Conservation (phyloP, 2,329 filamentous ascomycete species). For the Rutstroemia sp. region DNA sequence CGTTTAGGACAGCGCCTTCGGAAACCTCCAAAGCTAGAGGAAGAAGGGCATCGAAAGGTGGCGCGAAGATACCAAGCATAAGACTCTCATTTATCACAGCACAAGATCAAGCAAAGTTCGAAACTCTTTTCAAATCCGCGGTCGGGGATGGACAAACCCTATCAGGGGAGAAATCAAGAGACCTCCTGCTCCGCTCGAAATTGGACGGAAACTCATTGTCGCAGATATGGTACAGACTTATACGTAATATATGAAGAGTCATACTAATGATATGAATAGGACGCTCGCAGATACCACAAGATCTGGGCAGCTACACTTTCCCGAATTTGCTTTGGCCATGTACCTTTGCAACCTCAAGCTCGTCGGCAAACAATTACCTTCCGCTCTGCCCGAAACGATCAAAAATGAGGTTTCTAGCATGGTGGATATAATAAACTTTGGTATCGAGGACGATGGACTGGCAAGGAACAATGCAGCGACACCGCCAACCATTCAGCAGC, state of each 20-base stretch:
- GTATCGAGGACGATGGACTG: conserved; percentile 65
- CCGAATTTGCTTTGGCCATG: conserved; percentile 96
- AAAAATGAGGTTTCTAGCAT: conserved; percentile 98
- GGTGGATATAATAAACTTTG: conserved; percentile 99
- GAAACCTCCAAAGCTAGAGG: conserved; percentile 36
- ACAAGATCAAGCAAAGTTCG: conserved; percentile 91
- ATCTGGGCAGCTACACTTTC: conserved; percentile 91
- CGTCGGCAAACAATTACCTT: conserved; percentile 75
- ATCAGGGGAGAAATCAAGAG: conserved; percentile 86
- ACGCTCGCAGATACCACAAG: conserved; percentile 92
- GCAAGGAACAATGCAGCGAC: conserved; percentile 52
- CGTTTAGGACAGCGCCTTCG: conserved; percentile 47
- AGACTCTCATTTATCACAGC: conserved; percentile 93
- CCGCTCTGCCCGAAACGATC: conserved; percentile 70
- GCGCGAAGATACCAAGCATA: conserved; percentile 84
- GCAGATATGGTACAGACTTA: conserved; percentile 71
- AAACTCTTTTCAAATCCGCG: conserved; percentile 94
- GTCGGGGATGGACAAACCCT: conserved; percentile 78
- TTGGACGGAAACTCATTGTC: conserved; percentile 81
- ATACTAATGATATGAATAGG: conserved; percentile 41
- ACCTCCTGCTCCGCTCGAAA: conserved; percentile 81
- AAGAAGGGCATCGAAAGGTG: conserved; percentile 42
- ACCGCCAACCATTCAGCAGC: conserved; percentile 55
- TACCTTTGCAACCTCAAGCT: conserved; percentile 94
- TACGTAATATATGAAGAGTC: conserved; percentile 6